A percentile compares a stretch with the other conserved stretches of the same genome.
Evolutionary conservation across 441 rosid species (phyloP).

Genomic region (Daphne laureola): DNA sequence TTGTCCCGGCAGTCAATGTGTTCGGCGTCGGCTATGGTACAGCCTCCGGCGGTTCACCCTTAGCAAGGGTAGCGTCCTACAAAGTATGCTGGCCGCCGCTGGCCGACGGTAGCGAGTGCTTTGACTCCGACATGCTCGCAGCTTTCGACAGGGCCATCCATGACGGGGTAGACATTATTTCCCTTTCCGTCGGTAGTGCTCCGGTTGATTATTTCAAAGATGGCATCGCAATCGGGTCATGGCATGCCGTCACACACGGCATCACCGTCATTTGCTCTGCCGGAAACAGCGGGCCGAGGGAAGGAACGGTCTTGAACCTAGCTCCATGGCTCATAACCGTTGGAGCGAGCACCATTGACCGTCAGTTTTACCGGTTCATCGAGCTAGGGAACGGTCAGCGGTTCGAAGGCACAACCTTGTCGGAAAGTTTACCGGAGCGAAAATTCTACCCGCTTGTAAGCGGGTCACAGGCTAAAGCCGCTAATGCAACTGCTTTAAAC

Average conservation of each 20-base stretch:
- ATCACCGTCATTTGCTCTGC: too few relatives aligned
- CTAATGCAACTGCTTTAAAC: slow-evolving; percentile 14
- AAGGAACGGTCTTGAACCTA: slow-evolving; percentile 29
- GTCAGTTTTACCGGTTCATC: slow-evolving; percentile 31
- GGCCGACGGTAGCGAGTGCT: too few relatives aligned
- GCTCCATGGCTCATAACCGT: slow-evolving; percentile 48
- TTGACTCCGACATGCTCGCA: too few relatives aligned
- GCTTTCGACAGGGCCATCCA: too few relatives aligned
- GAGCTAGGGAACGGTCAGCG: slow-evolving; percentile 24
- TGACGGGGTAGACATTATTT: too few relatives aligned
- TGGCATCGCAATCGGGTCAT: too few relatives aligned
- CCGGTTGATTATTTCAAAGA: too few relatives aligned
- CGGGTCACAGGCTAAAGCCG: slow-evolving; percentile 19
- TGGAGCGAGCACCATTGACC: slow-evolving; percentile 43
- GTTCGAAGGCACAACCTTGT: slow-evolving; percentile 33
- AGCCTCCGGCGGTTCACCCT: too few relatives aligned
- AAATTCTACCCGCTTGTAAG: slow-evolving; percentile 23
- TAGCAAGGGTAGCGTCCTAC: not conserved
- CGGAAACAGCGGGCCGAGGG: slow-evolving; percentile 29
- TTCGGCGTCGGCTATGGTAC: too few relatives aligned
- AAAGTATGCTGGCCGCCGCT: not conserved
- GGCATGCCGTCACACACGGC: too few relatives aligned
- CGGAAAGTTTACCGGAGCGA: slow-evolving; percentile 17
- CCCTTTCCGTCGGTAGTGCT: too few relatives aligned
- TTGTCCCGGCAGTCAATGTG: too few relatives aligned